Conservation (phyloP, 2,329 filamentous ascomycete genomes). For the Colletotrichum theobromicola region DNA sequence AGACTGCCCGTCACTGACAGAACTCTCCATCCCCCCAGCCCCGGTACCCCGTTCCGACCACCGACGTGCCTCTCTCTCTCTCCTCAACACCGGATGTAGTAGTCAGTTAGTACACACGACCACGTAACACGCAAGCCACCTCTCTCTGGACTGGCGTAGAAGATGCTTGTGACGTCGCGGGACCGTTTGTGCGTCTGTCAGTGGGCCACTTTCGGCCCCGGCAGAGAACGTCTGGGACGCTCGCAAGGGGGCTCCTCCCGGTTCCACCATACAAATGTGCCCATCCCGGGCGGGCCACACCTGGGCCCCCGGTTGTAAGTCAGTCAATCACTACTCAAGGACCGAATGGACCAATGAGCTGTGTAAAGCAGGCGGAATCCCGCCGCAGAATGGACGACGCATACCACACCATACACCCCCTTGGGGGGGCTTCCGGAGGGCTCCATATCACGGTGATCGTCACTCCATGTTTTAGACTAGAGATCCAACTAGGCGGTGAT, state of each 20-base stretch:
- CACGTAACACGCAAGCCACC: not conserved
- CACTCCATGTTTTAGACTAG: slow-evolving; percentile 4
- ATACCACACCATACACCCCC: not conserved
- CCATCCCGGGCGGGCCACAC: not conserved
- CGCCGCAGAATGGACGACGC: not conserved
- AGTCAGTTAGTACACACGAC: not conserved
- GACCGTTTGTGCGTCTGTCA: not conserved
- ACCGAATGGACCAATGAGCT: not conserved
- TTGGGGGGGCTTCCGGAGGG: not conserved
- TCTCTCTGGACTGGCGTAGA: not conserved
- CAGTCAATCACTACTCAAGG: not conserved
- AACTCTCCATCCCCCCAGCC: not conserved
- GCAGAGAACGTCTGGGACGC: not conserved
- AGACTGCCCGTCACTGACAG: not conserved
- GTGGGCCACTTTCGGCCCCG: not conserved
- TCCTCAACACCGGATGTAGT: not conserved
- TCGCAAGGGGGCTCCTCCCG: not conserved
- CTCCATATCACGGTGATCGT: not conserved
- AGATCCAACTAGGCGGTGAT: not conserved
- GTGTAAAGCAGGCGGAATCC: not conserved
- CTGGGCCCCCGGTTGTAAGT: not conserved
- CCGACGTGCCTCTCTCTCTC: not conserved
- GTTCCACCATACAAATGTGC: not conserved
- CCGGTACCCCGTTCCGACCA: not conserved
- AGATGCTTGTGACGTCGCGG: not conserved